Percentiles rank a stretch among this genome's conserved stretches.
Conservation (phyloP, 2,329 filamentous ascomycete genomes). For the Beauveria australis region DNA sequence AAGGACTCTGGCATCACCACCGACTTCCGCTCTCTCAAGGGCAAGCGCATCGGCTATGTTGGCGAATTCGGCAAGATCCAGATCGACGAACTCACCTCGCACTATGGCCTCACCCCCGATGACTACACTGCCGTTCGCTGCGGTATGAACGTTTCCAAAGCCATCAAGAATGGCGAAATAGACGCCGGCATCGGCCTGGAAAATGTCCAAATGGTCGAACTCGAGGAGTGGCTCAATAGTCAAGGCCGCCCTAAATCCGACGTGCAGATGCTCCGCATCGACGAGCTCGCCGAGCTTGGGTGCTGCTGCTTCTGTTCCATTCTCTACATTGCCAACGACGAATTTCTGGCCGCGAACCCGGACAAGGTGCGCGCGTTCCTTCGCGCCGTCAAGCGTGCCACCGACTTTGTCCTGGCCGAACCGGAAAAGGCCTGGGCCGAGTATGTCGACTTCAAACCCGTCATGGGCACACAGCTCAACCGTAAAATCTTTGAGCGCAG, state of each 20-base stretch:
- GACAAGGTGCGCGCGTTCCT: constrained; percentile 61
- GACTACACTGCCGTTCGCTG: constrained; percentile 73
- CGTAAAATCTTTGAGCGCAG: constrained; percentile 74
- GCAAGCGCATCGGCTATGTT: constrained; percentile 71
- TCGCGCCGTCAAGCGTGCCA: constrained; percentile 65
- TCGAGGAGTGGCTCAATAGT: constrained; percentile 63
- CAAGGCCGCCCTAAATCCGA: constrained; percentile 57
- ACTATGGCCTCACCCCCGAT: constrained; percentile 64
- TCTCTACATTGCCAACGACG: constrained; percentile 71
- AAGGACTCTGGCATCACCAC: constrained; percentile 65
- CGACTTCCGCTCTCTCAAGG: constrained; percentile 67
- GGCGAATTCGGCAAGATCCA: constrained; percentile 79
- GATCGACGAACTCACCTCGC: constrained; percentile 70
- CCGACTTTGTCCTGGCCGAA: constrained; percentile 59
- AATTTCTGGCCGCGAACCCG: constrained; percentile 57
- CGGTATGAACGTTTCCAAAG: constrained; percentile 74
- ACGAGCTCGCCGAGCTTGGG: constrained; percentile 69
- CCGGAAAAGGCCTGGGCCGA: constrained; percentile 58
- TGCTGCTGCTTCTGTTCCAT: constrained; percentile 82
- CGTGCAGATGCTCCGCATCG: constrained; percentile 74
- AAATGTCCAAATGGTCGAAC: constrained; percentile 77
- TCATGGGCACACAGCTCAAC: constrained; percentile 60
- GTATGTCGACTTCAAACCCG: constrained; percentile 64
- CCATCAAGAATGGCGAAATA: constrained; percentile 64
- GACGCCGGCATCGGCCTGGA: constrained; percentile 70